Conservation (phyloP, 176 grass and related monocot species). For the Puccinellia tenuiflora region DNA sequence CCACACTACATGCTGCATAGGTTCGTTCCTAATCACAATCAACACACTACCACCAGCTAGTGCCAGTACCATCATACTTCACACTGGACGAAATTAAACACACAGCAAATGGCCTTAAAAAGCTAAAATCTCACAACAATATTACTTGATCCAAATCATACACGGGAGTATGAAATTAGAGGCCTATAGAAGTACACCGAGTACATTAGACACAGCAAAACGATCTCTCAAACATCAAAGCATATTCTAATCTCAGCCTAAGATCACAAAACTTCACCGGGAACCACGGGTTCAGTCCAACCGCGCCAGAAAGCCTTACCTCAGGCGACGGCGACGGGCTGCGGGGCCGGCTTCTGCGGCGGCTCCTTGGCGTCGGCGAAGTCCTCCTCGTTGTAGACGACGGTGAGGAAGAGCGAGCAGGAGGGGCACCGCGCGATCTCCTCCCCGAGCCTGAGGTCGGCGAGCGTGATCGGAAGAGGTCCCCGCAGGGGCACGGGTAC, state of each 20-base stretch:
- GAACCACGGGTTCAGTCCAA: too few species aligned
- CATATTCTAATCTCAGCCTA: too few species aligned
- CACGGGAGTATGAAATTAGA: too few species aligned
- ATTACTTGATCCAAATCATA: background rate
- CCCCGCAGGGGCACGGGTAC: constrained; percentile 96
- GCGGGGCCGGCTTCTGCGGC: constrained; percentile 35
- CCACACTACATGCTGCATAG: too few species aligned
- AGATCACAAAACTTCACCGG: too few species aligned
- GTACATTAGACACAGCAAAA: too few species aligned
- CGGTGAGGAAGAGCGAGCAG: constrained; percentile 92
- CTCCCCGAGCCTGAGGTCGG: constrained; percentile 86
- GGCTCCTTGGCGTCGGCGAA: constrained; percentile 62
- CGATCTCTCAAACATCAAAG: too few species aligned
- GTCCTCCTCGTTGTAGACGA: constrained; percentile 92
- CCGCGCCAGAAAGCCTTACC: too few species aligned
- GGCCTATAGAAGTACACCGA: too few species aligned
- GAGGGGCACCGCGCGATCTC: constrained; percentile 92
- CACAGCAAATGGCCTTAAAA: background rate
- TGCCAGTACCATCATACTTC: background rate
- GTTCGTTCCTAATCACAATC: too few species aligned
- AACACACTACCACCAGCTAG: too few species aligned
- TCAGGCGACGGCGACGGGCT: constrained; percentile 60
- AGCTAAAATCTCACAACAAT: background rate
- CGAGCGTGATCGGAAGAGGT: constrained; percentile 88
- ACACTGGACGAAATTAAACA: background rate